Conservation (phyloP, 352 stramenopile genomes). For the Globisporangium barbulae region DNA sequence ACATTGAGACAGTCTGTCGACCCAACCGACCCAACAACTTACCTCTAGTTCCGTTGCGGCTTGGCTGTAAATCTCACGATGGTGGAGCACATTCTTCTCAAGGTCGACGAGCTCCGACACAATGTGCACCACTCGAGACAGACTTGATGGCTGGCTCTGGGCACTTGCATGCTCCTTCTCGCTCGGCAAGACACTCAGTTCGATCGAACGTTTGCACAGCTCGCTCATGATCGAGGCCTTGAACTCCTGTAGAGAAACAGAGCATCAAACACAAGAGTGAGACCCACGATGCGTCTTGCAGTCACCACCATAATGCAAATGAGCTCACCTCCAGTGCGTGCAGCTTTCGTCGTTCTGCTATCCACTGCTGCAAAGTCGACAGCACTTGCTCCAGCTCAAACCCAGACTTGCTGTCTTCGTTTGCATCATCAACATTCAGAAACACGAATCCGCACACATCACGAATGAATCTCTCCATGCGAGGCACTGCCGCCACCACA, state of each 20-base stretch:
- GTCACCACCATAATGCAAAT: background rate
- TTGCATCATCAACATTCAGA: constrained; percentile 29
- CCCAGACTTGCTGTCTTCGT: constrained; percentile 13
- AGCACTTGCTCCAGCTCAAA: constrained; percentile 74
- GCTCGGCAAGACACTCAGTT: constrained; percentile 30
- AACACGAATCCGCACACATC: constrained; percentile 81
- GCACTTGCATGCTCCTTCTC: constrained; percentile 15
- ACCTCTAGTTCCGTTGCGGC: constrained; percentile 82
- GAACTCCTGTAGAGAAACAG: constrained; percentile 31
- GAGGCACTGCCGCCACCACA: constrained; percentile 72
- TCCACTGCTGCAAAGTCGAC: constrained; percentile 71
- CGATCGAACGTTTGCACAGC: constrained; percentile 56
- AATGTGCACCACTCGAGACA: constrained; percentile 62
- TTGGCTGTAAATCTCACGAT: constrained; percentile 75
- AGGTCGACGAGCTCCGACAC: constrained; percentile 81
- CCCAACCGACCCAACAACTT: background rate
- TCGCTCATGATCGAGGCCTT: constrained; percentile 54
- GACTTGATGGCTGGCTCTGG: constrained; percentile 27
- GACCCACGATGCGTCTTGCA: background rate
- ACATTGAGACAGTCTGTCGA: background rate
- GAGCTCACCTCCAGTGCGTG: constrained; percentile 47
- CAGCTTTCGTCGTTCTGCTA: constrained; percentile 47
- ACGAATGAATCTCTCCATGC: constrained; percentile 86
- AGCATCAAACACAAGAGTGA: background rate
- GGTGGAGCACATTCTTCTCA: constrained; percentile 77